Evolutionary conservation across 495 filamentous ascomycete genomes (phyloP).

Genomic region (Penicillium bialowiezense): DNA sequence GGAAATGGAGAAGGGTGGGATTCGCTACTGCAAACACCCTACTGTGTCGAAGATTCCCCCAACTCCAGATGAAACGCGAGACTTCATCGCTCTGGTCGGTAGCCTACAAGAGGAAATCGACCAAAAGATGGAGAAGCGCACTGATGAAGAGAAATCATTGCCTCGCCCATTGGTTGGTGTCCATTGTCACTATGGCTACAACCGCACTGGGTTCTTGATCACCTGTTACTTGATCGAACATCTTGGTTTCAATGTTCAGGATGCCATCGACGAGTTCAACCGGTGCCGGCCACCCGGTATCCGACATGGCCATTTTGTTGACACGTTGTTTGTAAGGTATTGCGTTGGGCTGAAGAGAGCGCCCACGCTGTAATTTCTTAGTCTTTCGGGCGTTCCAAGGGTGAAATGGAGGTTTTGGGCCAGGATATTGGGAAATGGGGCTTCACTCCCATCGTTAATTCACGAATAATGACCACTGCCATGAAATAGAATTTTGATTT

Average conservation of each 20-base stretch:
- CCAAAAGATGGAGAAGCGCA: conserved; percentile 30
- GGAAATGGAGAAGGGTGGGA: conserved; percentile 68
- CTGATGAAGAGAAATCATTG: conserved; percentile 40
- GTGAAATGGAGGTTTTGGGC: background rate
- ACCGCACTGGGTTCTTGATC: conserved; percentile 87
- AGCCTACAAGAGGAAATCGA: conserved; percentile 50
- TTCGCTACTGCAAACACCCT: conserved; percentile 82
- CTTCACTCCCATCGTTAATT: conserved; percentile 6
- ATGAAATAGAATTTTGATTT: background rate
- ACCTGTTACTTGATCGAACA: conserved; percentile 88
- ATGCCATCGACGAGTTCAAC: conserved; percentile 80
- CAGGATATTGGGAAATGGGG: conserved; percentile 6
- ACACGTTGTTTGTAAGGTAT: conserved; percentile 81
- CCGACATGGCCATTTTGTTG: conserved; percentile 83
- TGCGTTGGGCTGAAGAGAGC: conserved; percentile 53
- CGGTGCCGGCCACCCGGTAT: conserved; percentile 75
- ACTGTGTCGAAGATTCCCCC: conserved; percentile 92
- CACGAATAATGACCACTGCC: conserved; percentile 19
- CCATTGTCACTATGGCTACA: conserved; percentile 95
- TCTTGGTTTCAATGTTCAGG: conserved; percentile 65
- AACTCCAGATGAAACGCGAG: conserved; percentile 66
- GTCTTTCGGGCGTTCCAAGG: conserved; percentile 1
- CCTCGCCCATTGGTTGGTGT: conserved; percentile 66
- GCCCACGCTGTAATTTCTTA: conserved; percentile 41
- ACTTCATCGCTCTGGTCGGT: conserved; percentile 79